Base-by-base conservation (phyloP, 805 yeast genomes). In the Lipomyces anomalus region DNA sequence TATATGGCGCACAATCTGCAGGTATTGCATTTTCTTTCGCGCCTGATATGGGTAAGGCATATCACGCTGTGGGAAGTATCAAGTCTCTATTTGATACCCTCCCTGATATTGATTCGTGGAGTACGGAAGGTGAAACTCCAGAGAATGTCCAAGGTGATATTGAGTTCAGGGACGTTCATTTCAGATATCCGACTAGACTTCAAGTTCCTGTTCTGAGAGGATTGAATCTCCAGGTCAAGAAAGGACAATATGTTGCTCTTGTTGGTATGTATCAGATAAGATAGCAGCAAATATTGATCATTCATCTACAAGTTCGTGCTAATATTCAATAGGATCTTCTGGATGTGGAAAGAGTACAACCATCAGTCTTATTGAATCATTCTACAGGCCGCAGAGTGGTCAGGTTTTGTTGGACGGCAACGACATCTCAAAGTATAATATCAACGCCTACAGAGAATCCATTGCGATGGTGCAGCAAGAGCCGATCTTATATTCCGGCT, bases 161-260 rank as follows among this genome's bases (percentile, higher is more conserved):
- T 13, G 65, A 58, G 29, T 76, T 87, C 56, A 46, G 66, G 13
- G 63, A 65, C 35, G 61, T 62, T 6, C 46, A 48, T 22, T 62
- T 62, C 46, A 43, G 59, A 7, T 62, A 62, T 37, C 66, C 66
- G 13, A 58, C 66, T n/a, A 53, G 66, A 4, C 57, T 57, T 7
- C 56, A 59, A 20, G 60, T 60, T 16, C 53, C 60, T n/a, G 61
- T 61, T 7, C 46, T 62, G 21, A 44, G 53, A 4, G 60, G 62
- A 30, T 46, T 62, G 24, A 48, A 53, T 37, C 43, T 62, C 37
- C 44, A 35, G 16, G 43, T 62, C 76, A 87, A 88, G 11, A 82
- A 89, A 2, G 95, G 95, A 6, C 66, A 80, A 56, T 86, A 82
- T 57, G 90, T 86, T 26, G 96, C 95, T 9, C 76, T 87, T 56